Percentiles rank a stretch among this genome's conserved stretches.
phyloP scores from a whole-genome alignment of 805 yeast species.

The Candida caryicola region DNA sequence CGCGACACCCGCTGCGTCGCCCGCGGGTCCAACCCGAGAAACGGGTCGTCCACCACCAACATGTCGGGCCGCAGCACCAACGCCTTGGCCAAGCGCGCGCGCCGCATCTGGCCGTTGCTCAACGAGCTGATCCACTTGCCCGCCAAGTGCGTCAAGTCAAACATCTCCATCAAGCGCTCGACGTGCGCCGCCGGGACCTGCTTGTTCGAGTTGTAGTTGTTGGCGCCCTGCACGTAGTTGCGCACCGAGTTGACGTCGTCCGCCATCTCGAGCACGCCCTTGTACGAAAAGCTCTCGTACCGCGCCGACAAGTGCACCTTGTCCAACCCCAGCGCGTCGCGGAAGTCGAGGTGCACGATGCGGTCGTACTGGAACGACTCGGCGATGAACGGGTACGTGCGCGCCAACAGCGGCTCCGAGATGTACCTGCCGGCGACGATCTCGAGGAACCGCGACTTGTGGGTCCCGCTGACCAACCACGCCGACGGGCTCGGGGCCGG shows the following conservation, averaged over 20 bases:
- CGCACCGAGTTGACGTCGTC: constrained; percentile 66
- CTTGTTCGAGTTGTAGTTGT: constrained; percentile 44
- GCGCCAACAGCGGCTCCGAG: constrained; percentile 49
- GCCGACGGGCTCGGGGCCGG: constrained; percentile 13
- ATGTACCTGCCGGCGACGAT: constrained; percentile 55
- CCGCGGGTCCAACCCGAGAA: constrained; percentile 80
- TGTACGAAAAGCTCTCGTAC: constrained; percentile 68
- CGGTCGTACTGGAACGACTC: constrained; percentile 25
- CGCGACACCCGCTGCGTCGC: constrained; percentile 61
- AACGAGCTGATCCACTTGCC: constrained; percentile 81
- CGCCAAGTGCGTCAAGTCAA: constrained; percentile 56
- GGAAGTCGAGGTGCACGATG: constrained; percentile 33
- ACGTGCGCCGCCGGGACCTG: constrained; percentile 26
- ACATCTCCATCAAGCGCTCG: constrained; percentile 41
- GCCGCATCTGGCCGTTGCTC: constrained; percentile 90
- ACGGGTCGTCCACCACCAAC: constrained; percentile 85
- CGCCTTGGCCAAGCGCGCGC: constrained; percentile 83
- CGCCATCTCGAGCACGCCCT: constrained; percentile 56
- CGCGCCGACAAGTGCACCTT: constrained; percentile 81
- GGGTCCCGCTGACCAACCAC: constrained; percentile 39
- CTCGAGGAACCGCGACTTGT: constrained; percentile 53
- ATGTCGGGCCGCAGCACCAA: constrained; percentile 62
- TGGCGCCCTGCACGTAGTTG: constrained; percentile 54
- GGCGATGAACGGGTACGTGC: constrained; percentile 53
- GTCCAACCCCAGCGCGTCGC: constrained; percentile 35